phyloP scores from a whole-genome alignment of 345 rosid genomes.

The Brassica nigra region DNA sequence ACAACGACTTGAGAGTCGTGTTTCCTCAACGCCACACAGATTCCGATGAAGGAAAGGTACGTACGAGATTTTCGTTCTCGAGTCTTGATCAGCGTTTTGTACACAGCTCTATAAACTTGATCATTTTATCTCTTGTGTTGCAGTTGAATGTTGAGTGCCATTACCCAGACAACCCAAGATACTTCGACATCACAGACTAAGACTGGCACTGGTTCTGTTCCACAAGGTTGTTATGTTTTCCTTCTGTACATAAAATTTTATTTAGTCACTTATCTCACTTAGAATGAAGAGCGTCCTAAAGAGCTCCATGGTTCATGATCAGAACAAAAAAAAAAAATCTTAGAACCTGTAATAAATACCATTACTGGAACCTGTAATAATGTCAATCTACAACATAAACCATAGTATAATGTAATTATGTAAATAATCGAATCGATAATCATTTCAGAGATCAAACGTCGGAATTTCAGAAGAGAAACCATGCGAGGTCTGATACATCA shows the following conservation, averaged over 20 bases:
- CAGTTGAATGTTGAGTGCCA: slow-evolving; percentile 88
- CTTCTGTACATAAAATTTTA: no score
- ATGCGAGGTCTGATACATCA: slow-evolving; percentile 50
- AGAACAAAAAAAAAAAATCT: no score
- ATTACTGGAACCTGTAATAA: background rate
- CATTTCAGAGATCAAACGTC: slow-evolving; percentile 55
- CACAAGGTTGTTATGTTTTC: no score
- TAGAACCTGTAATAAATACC: no score
- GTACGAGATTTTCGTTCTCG: background rate
- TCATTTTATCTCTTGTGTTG: background rate
- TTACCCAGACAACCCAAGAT: slow-evolving; percentile 84
- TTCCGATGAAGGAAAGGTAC: slow-evolving; percentile 95
- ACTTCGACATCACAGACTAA: slow-evolving; percentile 67
- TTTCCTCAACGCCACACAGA: slow-evolving; percentile 97
- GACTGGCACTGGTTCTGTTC: slow-evolving; percentile 21
- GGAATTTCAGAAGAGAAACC: slow-evolving; percentile 59
- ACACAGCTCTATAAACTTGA: background rate
- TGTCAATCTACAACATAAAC: background rate
- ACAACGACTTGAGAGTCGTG: slow-evolving; percentile 81
- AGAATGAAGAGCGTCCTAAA: background rate
- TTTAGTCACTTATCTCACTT: no score
- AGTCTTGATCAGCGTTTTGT: slow-evolving; percentile 4
- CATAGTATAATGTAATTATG: background rate
- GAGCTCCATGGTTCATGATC: background rate
- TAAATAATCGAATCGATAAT: background rate